Percentiles rank a stretch among this genome's conserved stretches.
Conservation (phyloP, 2,329 filamentous ascomycete genomes). For the Metarhizium anisopliae region DNA sequence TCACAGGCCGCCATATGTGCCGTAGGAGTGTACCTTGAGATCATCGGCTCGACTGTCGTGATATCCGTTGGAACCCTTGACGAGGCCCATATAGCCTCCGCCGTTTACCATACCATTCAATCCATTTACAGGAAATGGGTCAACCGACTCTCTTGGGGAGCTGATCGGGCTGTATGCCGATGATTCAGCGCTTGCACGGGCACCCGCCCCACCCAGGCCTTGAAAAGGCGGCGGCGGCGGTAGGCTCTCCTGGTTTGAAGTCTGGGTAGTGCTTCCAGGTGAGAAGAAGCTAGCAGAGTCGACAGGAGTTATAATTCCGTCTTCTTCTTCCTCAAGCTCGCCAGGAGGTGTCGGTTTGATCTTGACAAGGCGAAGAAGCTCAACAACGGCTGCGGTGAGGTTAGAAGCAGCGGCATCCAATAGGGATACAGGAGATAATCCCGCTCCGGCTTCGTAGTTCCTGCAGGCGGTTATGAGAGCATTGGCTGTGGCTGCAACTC, state of each 20-base stretch:
- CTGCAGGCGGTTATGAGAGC: constrained; percentile 91
- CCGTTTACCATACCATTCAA: constrained; percentile 26
- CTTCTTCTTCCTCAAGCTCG: constrained; percentile 72
- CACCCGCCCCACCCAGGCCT: constrained; percentile 41
- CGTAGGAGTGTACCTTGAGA: constrained; percentile 30
- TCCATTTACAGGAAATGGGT: constrained; percentile 28
- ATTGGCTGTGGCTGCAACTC: constrained; percentile 88
- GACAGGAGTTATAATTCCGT: constrained; percentile 54
- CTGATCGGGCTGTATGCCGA: constrained; percentile 68
- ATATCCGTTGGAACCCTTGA: constrained; percentile 32
- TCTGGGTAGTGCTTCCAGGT: constrained; percentile 36
- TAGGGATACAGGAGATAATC: constrained; percentile 85
- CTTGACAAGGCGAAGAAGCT: constrained; percentile 75
- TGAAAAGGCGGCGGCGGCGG: constrained; percentile 48
- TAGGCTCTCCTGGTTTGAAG: constrained; percentile 25
- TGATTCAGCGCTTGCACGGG: constrained; percentile 55
- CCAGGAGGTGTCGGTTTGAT: constrained; percentile 66
- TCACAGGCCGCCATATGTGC: constrained; percentile 9
- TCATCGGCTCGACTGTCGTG: constrained; percentile 37
- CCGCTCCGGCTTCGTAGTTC: constrained; percentile 75
- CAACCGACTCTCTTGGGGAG: constrained; percentile 53
- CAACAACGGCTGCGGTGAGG: constrained; percentile 75
- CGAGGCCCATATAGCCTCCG: constrained; percentile 23
- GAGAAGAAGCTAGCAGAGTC: constrained; percentile 64
- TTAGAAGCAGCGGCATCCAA: constrained; percentile 91